phyloP scores from a whole-genome alignment of 2,329 filamentous ascomycete species.

The Aspergillus pseudonomiae region DNA sequence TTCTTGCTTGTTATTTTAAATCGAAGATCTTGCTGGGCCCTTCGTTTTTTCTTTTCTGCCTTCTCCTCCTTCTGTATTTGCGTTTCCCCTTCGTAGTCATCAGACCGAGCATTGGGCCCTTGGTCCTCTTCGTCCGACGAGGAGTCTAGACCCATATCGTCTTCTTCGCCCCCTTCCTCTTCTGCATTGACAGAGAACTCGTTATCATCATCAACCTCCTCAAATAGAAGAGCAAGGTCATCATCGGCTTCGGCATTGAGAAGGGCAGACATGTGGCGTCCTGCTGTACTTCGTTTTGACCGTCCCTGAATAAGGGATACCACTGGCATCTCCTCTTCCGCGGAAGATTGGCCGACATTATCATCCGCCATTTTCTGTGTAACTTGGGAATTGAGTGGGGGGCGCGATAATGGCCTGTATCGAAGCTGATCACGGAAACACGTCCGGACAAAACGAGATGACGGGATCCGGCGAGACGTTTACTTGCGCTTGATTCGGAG shows the following conservation, averaged over 20 bases:
- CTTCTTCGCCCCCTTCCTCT: slow-evolving; percentile 41
- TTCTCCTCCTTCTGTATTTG: slow-evolving; percentile 79
- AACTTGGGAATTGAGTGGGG: background rate
- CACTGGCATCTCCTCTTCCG: slow-evolving; percentile 33
- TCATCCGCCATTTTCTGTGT: slow-evolving; percentile 29
- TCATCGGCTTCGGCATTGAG: slow-evolving; percentile 75
- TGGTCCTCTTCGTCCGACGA: slow-evolving; percentile 83
- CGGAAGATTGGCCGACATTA: slow-evolving; percentile 28
- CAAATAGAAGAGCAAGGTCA: slow-evolving; percentile 63
- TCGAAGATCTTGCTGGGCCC: slow-evolving; percentile 73
- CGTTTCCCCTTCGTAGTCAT: slow-evolving; percentile 84
- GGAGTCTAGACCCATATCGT: slow-evolving; percentile 81
- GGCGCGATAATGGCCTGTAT: background rate
- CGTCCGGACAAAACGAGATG: background rate
- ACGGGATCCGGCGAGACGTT: background rate
- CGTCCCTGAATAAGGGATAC: slow-evolving; percentile 51
- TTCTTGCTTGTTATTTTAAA: slow-evolving; percentile 64
- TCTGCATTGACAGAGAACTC: slow-evolving; percentile 43
- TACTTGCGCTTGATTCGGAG: background rate
- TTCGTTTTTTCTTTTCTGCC: slow-evolving; percentile 77
- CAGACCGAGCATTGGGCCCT: slow-evolving; percentile 55
- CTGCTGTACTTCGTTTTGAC: slow-evolving; percentile 76
- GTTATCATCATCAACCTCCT: slow-evolving; percentile 63
- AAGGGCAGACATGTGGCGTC: slow-evolving; percentile 79
- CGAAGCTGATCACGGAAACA: background rate